Evolutionary conservation across 805 yeast species (phyloP).

Genomic region (Candida railenensis): DNA sequence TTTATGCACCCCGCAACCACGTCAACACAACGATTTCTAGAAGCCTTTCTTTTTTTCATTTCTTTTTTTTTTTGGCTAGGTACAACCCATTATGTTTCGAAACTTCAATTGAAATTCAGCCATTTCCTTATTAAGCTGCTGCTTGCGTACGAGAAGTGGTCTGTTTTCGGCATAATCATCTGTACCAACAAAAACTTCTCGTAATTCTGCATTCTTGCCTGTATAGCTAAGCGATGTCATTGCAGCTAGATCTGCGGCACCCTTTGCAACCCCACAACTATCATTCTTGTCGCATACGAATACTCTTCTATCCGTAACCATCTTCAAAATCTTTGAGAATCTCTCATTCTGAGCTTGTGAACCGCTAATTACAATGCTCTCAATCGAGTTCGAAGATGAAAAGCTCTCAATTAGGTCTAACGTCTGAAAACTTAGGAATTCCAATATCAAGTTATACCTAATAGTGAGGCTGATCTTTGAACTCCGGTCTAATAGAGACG

Average conservation of each 20-base stretch:
- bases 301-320: slow-evolving; percentile 5
- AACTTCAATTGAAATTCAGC: not conserved
- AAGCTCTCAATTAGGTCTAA: slow-evolving; percentile 24
- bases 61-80: not conserved
- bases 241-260: slow-evolving; percentile 7
- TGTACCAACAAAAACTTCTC: not conserved
- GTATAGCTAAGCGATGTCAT: not conserved
- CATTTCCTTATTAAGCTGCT: not conserved
- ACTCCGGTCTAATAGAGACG: slow-evolving; percentile 19
- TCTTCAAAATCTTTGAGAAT: slow-evolving; percentile 21
- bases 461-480: slow-evolving; percentile 29
- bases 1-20: not conserved
- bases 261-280: slow-evolving; percentile 12
- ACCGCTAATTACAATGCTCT: slow-evolving; percentile 46
- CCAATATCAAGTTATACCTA: slow-evolving; percentile 46
- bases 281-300: slow-evolving; percentile 4
- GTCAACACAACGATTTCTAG: no score
- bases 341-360: slow-evolving; percentile 51
- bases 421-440: slow-evolving; percentile 53
- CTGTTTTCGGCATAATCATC: not conserved
- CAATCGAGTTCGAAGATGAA: slow-evolving; percentile 17
- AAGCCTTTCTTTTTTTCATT: no score
- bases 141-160: not conserved
- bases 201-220: not conserved
- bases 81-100: not conserved